These are phyloP conservation scores for Amaranthus cruentus DNA, from an alignment of 148 eudicot genomes.

Conservation along the genomic window DNA sequence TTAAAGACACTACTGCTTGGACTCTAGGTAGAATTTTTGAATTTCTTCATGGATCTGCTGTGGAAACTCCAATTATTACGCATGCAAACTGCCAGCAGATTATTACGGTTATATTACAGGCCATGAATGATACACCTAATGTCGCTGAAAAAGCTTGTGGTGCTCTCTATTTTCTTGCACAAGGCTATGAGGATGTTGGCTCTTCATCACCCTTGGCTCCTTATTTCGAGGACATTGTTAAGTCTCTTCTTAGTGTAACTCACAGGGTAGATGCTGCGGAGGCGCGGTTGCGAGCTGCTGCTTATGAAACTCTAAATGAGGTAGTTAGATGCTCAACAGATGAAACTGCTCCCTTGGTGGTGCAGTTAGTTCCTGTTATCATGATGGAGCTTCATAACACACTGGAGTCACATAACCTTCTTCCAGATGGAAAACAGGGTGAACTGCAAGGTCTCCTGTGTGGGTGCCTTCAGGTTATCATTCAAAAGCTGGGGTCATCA, in stretches of 20 bases:
- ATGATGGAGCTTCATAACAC: slow-evolving; percentile 91
- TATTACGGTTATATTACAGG: slow-evolving; percentile 70
- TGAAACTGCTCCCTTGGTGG: slow-evolving; percentile 76
- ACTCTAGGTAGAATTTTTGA: slow-evolving; percentile 93
- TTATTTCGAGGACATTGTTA: slow-evolving; percentile 75
- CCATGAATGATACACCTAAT: slow-evolving; percentile 88
- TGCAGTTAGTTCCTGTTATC: slow-evolving; percentile 74
- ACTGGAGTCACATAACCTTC: slow-evolving; percentile 70
- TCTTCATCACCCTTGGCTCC: slow-evolving; percentile 76
- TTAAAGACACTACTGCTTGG: slow-evolving; percentile 97
- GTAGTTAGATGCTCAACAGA: slow-evolving; percentile 93
- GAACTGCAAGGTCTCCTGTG: slow-evolving; percentile 94
- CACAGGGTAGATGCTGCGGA: slow-evolving; percentile 91
- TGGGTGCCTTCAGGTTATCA: slow-evolving; percentile 89
- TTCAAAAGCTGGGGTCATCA: slow-evolving; percentile 80
- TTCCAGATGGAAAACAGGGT: slow-evolving; percentile 74
- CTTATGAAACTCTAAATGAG: slow-evolving; percentile 90
- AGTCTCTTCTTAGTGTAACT: slow-evolving; percentile 74
- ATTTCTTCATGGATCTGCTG: slow-evolving; percentile 71
- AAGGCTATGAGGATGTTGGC: slow-evolving; percentile 80
- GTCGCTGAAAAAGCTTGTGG: slow-evolving; percentile 98
- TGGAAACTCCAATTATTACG: slow-evolving; percentile 68
- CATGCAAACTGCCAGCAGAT: slow-evolving; percentile 81
- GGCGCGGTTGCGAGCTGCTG: slow-evolving; percentile 76
- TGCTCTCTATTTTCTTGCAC: slow-evolving; percentile 90